Percentiles rank a stretch among this genome's conserved stretches.
These are phyloP conservation scores for Naganishia cerealis DNA, from an alignment of 1,284 basidiomycete species.

Conservation along the genomic window DNA sequence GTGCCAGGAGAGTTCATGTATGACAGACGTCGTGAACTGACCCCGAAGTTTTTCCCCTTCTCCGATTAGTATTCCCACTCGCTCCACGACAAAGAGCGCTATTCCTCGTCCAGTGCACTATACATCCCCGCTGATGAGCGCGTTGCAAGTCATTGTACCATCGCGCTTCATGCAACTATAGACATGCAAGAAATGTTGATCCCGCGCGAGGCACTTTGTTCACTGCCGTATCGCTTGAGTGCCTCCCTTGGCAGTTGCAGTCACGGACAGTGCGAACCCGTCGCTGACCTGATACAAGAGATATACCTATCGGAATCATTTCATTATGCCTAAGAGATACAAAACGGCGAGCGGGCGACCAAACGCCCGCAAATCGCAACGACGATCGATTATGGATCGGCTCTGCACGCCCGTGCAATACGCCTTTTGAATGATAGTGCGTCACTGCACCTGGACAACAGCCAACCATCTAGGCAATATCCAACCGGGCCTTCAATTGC, in stretches of 20 bases:
- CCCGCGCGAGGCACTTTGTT: not conserved
- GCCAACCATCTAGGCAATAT: constrained; percentile 49
- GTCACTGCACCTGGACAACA: no score
- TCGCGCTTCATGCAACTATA: not conserved
- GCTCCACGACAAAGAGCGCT: not conserved
- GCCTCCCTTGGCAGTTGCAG: no score
- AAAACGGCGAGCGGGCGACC: not conserved
- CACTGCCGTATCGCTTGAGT: not conserved
- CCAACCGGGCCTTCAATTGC: constrained; percentile 76
- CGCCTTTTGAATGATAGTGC: no score
- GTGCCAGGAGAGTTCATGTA: not conserved
- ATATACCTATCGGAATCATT: not conserved
- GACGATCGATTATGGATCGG: no score
- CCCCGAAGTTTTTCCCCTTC: not conserved
- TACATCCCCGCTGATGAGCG: constrained; percentile 20
- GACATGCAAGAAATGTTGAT: not conserved
- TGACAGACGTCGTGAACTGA: not conserved
- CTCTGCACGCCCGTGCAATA: no score
- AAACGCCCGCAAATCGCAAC: no score
- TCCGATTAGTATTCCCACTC: not conserved
- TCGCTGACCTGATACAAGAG: no score
- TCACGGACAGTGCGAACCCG: no score
- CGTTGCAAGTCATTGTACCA: not conserved
- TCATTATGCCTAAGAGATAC: not conserved
- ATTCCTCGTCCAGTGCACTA: constrained; percentile 5